Evolutionary conservation across 768 basidiomycete genomes (phyloP).

Genomic region (Lactifluus rugatus): DNA sequence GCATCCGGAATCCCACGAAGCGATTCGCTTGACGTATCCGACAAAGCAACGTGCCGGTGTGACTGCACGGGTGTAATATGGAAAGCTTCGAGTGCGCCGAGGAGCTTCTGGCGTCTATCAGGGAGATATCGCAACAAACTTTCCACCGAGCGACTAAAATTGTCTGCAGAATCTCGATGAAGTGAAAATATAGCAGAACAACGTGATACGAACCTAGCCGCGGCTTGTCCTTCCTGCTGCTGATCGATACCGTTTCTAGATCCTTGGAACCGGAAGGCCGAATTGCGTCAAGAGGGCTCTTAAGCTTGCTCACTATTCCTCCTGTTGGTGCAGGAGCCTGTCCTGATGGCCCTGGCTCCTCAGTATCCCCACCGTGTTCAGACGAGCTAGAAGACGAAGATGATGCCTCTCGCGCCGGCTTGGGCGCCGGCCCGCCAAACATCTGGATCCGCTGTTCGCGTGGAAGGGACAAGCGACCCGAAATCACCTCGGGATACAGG

Average conservation of each 20-base stretch:
- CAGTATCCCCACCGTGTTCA: constrained; percentile 4
- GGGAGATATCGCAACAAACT: constrained; percentile 80
- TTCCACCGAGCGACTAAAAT: constrained; percentile 67
- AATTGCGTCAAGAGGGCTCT: constrained; percentile 46
- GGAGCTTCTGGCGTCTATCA: constrained; percentile 81
- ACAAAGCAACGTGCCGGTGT: constrained; percentile 57
- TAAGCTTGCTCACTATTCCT: constrained; percentile 43
- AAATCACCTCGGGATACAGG: constrained; percentile 71
- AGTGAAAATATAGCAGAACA: neutral
- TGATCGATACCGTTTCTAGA: constrained; percentile 52
- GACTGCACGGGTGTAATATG: constrained; percentile 61
- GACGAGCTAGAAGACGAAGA: constrained; percentile 9
- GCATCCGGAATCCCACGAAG: constrained; percentile 72
- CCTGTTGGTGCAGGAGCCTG: constrained; percentile 22
- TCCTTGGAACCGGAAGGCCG: constrained; percentile 40
- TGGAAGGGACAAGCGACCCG: constrained; percentile 67
- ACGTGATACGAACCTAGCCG: constrained; percentile 23
- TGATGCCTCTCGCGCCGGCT: constrained; percentile 22
- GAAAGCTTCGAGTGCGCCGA: constrained; percentile 62
- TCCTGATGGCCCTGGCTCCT: constrained; percentile 4
- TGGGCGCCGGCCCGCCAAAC: constrained; percentile 61
- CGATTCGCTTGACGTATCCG: constrained; percentile 61
- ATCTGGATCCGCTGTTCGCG: constrained; percentile 67
- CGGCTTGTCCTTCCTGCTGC: constrained; percentile 17
- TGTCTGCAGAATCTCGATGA: constrained; percentile 32